Conservation (phyloP, 257 asterid species). For the Scutellaria barbata region DNA sequence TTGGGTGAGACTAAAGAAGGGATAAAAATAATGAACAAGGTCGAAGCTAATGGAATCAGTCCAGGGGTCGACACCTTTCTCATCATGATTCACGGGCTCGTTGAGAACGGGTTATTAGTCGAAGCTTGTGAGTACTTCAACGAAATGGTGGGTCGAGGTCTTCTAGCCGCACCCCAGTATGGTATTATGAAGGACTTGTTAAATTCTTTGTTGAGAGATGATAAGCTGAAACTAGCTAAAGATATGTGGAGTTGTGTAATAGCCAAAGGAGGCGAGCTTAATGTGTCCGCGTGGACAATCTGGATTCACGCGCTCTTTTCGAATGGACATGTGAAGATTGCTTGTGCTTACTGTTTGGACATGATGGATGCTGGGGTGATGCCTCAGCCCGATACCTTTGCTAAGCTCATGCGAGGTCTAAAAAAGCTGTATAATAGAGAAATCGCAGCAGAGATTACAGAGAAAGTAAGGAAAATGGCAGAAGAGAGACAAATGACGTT, state of each 20-base stretch:
- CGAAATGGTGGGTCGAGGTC: slow-evolving; percentile 87
- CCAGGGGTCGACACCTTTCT: slow-evolving; percentile 80
- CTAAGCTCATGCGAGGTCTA: slow-evolving; percentile 82
- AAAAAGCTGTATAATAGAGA: slow-evolving; percentile 78
- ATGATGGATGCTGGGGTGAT: slow-evolving; percentile 90
- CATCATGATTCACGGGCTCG: slow-evolving; percentile 68
- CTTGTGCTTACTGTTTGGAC: slow-evolving; percentile 79
- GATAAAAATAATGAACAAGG: slow-evolving; percentile 57
- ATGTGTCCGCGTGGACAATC: slow-evolving; percentile 87
- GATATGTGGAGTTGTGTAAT: slow-evolving; percentile 78
- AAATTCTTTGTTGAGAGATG: slow-evolving; percentile 74
- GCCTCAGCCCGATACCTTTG: slow-evolving; percentile 99
- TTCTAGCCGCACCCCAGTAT: slow-evolving; percentile 76
- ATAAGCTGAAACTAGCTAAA: slow-evolving; percentile 70
- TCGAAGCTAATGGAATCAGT: slow-evolving; percentile 67
- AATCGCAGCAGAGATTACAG: slow-evolving; percentile 91
- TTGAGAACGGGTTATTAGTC: slow-evolving; percentile 60
- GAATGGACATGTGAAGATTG: slow-evolving; percentile 82
- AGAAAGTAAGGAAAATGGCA: slow-evolving; percentile 84
- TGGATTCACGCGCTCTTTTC: slow-evolving; percentile 92
- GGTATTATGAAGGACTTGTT: slow-evolving; percentile 77
- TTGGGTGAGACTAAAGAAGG: slow-evolving; percentile 75
- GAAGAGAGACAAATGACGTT: slow-evolving; percentile 79
- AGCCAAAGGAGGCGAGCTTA: slow-evolving; percentile 80
- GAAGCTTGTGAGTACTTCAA: slow-evolving; percentile 86